Conservation (phyloP, 805 yeast species). For the Lipomyces lipofer region DNA sequence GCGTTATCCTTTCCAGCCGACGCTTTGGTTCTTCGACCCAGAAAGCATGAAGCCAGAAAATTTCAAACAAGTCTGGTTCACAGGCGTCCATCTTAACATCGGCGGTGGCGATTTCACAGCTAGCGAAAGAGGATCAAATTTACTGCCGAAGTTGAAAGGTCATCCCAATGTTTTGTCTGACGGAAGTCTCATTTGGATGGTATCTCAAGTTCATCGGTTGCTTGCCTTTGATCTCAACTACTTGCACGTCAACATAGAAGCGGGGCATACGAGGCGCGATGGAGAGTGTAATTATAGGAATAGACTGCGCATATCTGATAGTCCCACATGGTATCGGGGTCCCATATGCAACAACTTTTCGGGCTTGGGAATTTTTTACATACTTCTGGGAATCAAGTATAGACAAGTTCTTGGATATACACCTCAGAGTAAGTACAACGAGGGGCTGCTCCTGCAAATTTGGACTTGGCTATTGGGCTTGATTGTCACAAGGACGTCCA, state of each 20-base stretch:
- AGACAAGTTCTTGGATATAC: neutral
- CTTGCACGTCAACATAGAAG: constrained; percentile 10
- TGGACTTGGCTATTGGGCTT: neutral
- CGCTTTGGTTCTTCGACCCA: constrained; percentile 21
- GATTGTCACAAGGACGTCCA: neutral
- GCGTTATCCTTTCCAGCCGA: constrained; percentile 14
- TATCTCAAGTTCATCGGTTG: constrained; percentile 3
- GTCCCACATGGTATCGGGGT: constrained; percentile 20
- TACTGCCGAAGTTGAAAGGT: neutral
- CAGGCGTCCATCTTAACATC: constrained; percentile 20
- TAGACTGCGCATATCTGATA: too few relatives aligned
- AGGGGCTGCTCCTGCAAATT: neutral
- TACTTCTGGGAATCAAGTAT: neutral
- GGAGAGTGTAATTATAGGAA: neutral
- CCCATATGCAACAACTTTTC: constrained; percentile 13
- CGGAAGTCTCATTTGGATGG: constrained; percentile 12
- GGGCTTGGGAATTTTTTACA: constrained; percentile 8
- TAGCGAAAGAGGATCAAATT: constrained; percentile 4
- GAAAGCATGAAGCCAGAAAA: neutral
- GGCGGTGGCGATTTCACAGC: constrained; percentile 23
- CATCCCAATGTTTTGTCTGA: constrained; percentile 11
- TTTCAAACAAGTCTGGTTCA: constrained; percentile 27
- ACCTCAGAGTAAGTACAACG: neutral
- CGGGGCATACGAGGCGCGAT: constrained; percentile 2
- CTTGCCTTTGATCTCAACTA: constrained; percentile 11